phyloP scores from a whole-genome alignment of 805 yeast genomes.

The Cyberlindnera amylophila region DNA sequence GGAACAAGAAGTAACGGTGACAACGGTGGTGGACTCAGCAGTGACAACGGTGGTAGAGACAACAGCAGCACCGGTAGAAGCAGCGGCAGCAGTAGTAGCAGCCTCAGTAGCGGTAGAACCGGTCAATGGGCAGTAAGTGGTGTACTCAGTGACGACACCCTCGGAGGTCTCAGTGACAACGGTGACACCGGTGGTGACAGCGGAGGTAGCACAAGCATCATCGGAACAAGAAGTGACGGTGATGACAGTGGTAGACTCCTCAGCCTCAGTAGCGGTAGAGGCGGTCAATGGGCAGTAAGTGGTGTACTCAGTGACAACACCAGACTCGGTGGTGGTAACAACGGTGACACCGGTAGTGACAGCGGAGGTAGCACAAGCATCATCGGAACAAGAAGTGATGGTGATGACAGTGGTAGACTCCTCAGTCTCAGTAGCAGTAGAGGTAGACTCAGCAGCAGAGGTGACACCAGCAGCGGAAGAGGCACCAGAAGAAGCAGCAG shows the following conservation, averaged over 20 bases:
- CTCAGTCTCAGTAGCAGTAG: conserved; percentile 22
- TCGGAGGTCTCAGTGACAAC: conserved; percentile 30
- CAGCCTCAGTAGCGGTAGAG: conserved; percentile 24
- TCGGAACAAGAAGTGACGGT: conserved; percentile 13
- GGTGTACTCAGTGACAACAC: conserved; percentile 34
- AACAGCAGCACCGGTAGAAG: conserved; percentile 9
- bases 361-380: conserved; percentile 9
- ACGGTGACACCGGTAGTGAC: conserved; percentile 28
- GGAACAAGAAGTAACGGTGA: conserved; percentile 28
- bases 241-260: conserved; percentile 13
- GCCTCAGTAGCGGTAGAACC: conserved; percentile 29
- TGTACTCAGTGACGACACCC: conserved; percentile 20
- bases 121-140: conserved; percentile 23
- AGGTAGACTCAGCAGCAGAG: conserved; percentile 20
- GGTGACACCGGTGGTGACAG: conserved; percentile 27
- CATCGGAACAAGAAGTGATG: conserved; percentile 12
- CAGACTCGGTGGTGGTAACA: conserved; percentile 32
- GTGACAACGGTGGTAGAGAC: conserved; percentile 12
- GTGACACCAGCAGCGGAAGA: conserved; percentile 14
- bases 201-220: conserved; percentile 9
- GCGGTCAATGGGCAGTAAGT: conserved; percentile 23
- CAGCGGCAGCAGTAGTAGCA: conserved; percentile 22
- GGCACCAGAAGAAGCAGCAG: conserved; percentile 21
- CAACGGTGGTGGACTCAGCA: conserved; percentile 25
- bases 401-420: conserved; percentile 14